Percentiles rank a stretch among this genome's conserved stretches.
Evolutionary conservation across 2,329 filamentous ascomycete genomes (phyloP).

Genomic region (Ophiocordyceps unilateralis): DNA sequence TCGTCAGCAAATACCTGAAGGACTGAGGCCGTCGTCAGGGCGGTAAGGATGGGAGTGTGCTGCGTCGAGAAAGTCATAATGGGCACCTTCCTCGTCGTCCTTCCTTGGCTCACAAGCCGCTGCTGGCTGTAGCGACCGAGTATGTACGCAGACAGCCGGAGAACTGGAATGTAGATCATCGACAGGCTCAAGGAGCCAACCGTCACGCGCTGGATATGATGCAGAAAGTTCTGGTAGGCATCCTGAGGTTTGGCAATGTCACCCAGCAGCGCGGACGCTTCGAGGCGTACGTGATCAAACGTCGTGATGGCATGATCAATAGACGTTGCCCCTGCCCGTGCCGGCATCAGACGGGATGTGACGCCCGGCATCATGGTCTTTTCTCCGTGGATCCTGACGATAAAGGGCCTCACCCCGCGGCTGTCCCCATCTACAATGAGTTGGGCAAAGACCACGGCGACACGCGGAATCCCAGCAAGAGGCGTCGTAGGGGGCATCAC

Average conservation of each 20-base stretch:
- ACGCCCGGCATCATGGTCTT: conserved; percentile 12
- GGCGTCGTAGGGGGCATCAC: conserved; percentile 11
- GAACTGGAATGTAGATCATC: conserved; percentile 1
- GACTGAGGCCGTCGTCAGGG: conserved; percentile 5
- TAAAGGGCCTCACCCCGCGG: conserved; percentile 12
- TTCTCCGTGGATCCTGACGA: conserved; percentile 12
- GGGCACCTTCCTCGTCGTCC: conserved; percentile 1
- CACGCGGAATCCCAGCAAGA: conserved; percentile 7
- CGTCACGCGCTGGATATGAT: conserved; percentile 9
- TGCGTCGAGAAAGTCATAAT: conserved; percentile 12
- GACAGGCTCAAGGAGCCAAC: conserved; percentile 10
- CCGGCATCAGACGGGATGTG: conserved; percentile 9
- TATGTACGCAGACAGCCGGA: conserved; percentile 4
- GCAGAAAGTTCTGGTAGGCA: conserved; percentile 11
- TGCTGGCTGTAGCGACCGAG: conserved; percentile 7
- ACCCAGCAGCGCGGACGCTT: conserved; percentile 11
- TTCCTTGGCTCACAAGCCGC: neutral
- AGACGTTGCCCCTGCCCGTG: conserved; percentile 10
- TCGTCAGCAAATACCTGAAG: conserved; percentile 4
- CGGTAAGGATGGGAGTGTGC: conserved; percentile 8
- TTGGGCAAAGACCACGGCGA: conserved; percentile 16
- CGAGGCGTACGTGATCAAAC: conserved; percentile 14
- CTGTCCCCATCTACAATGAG: conserved; percentile 11
- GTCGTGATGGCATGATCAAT: conserved; percentile 16
- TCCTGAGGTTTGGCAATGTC: conserved; percentile 4